Conservation (phyloP, 257 asterid species). For the Solanum stenotomum region DNA sequence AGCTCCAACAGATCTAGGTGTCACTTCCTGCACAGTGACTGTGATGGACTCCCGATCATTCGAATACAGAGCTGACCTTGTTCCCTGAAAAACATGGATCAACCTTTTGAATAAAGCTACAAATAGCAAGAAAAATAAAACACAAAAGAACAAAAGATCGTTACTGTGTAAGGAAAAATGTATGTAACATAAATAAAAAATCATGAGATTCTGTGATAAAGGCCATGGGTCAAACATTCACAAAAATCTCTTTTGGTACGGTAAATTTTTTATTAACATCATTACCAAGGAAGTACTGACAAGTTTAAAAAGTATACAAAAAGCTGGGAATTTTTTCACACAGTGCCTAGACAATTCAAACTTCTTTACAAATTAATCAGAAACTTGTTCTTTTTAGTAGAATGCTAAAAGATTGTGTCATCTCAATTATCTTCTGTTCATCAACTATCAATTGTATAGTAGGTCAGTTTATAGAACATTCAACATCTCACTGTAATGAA, state of each 20-base stretch:
- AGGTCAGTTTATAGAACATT: neutral
- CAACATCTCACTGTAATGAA: neutral
- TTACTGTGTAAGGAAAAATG: neutral
- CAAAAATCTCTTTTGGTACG: neutral
- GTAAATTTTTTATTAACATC: neutral
- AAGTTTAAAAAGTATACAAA: neutral
- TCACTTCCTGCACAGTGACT: constrained; percentile 95
- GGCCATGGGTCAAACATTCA: neutral
- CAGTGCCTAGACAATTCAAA: neutral
- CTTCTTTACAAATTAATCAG: neutral
- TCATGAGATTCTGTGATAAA: neutral
- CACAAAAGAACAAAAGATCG: neutral
- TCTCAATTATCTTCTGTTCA: neutral
- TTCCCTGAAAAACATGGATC: constrained; percentile 48
- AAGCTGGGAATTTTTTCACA: neutral
- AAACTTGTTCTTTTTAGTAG: neutral
- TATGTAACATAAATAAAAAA: neutral
- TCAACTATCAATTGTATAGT: neutral
- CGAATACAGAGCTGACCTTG: constrained; percentile 87
- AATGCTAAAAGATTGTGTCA: neutral
- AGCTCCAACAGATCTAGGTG: constrained; percentile 97
- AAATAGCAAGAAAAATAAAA: neutral
- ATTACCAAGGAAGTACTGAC: neutral
- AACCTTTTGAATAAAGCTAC: neutral
- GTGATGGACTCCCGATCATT: constrained; percentile 90